These are phyloP conservation scores for Crepidotus variabilis DNA, from an alignment of 768 basidiomycete genomes.

Conservation along the genomic window DNA sequence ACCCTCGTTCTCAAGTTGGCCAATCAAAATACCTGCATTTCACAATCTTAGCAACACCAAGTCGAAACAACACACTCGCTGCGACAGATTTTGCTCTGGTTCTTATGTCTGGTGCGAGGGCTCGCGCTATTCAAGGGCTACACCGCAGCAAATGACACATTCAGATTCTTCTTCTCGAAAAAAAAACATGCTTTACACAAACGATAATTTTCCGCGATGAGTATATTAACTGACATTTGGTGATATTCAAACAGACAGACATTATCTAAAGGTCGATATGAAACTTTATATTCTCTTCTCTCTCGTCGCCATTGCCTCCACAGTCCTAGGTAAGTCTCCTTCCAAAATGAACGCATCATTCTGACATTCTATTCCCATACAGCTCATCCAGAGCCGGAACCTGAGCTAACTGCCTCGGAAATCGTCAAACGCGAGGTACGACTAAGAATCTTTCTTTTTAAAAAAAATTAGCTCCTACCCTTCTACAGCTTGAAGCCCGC, in stretches of 20 bases:
- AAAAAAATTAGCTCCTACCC: neutral
- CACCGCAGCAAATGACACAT: no score
- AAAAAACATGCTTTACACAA: no score
- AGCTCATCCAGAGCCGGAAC: slow-evolving; percentile 3
- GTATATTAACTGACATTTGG: neutral
- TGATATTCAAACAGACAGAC: neutral
- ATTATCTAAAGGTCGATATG: neutral
- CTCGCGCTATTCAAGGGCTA: no score
- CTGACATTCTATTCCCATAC: neutral
- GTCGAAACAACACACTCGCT: no score
- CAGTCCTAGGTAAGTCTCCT: neutral
- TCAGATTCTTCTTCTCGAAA: no score
- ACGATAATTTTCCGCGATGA: neutral
- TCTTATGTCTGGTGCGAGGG: no score
- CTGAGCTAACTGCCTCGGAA: neutral
- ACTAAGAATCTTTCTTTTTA: neutral
- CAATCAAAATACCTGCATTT: no score
- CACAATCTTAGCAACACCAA: no score
- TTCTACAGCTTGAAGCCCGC: neutral
- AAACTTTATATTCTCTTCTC: neutral
- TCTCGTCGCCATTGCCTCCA: slow-evolving; percentile 1
- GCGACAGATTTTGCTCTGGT: no score
- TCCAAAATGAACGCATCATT: neutral
- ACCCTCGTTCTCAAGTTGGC: no score
- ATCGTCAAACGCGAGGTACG: neutral